Percentiles rank a stretch among this genome's conserved stretches.
Evolutionary conservation across 306 rosid species (phyloP).

Genomic region (Ormosia emarginata): DNA sequence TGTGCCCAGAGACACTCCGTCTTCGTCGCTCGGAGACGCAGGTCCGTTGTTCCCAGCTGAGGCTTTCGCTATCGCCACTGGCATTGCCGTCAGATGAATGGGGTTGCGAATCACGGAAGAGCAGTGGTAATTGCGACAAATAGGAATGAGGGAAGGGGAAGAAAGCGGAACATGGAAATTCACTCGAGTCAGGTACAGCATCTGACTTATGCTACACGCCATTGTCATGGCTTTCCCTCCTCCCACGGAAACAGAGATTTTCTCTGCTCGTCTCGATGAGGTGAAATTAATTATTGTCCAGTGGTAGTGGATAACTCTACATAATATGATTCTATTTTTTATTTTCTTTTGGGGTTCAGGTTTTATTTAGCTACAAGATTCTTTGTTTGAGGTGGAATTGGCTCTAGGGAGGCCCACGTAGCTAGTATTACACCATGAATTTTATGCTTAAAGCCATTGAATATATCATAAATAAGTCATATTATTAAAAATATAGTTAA

Average conservation of each 20-base stretch:
- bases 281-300: neutral
- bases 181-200: constrained; percentile 7
- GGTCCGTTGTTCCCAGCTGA: constrained; percentile 36
- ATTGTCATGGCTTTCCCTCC: constrained; percentile 26
- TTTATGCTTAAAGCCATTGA: too few relatives aligned
- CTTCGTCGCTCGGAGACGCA: constrained; percentile 36
- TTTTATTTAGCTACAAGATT: too few relatives aligned
- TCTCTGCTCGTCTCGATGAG: neutral
- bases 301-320: neutral
- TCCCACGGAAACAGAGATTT: too few relatives aligned
- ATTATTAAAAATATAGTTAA: too few relatives aligned
- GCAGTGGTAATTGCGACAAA: neutral
- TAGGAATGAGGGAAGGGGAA: constrained; percentile 16
- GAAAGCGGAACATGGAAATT: constrained; percentile 26
- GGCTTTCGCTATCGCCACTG: constrained; percentile 27
- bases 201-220: constrained; percentile 37
- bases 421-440: too few relatives aligned
- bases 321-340: too few relatives aligned
- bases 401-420: too few relatives aligned
- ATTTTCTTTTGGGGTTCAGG: too few relatives aligned
- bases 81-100: constrained; percentile 6
- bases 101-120: constrained; percentile 16
- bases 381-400: too few relatives aligned
- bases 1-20: constrained; percentile 83
- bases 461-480: too few relatives aligned